Conservation (phyloP, 345 rosid genomes). For the Ceriops decandra region DNA sequence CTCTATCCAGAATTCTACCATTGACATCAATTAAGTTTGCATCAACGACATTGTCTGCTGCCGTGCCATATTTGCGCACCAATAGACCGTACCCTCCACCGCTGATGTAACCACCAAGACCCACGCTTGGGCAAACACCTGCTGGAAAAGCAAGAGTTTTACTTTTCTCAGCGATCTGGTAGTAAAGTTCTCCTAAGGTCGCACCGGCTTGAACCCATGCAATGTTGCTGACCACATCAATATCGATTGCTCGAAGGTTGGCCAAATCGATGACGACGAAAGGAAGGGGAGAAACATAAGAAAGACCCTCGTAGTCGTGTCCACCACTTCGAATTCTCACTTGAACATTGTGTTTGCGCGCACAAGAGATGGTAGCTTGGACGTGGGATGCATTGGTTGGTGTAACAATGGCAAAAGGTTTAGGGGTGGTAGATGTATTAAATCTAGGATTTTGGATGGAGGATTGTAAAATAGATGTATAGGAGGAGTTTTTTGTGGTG, state of each 20-base stretch:
- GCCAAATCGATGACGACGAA: constrained; percentile 1
- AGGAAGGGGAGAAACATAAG: not conserved
- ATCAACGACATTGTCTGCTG: not conserved
- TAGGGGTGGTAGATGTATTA: not conserved
- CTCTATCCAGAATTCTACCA: not conserved
- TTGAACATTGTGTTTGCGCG: not conserved
- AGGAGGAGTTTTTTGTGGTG: not conserved
- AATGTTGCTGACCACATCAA: not conserved
- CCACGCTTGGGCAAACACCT: constrained; percentile 7
- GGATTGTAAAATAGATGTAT: not conserved
- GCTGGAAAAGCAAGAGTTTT: constrained; percentile 8
- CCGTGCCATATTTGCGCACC: constrained; percentile 2
- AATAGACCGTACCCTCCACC: constrained; percentile 3
- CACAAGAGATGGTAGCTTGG: constrained; percentile 4
- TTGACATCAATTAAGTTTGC: not conserved
- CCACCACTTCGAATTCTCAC: constrained; percentile 13
- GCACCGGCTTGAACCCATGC: constrained; percentile 9
- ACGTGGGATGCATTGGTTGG: not conserved
- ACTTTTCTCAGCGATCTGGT: constrained; percentile 3
- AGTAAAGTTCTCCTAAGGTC: constrained; percentile 4
- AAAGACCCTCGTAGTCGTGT: constrained; percentile 7
- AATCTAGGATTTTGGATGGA: constrained; percentile 5
- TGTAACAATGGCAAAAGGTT: not conserved
- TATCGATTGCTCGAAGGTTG: not conserved
- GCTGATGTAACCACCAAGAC: constrained; percentile 4